A percentile compares a stretch with the other conserved stretches of the same genome.
These are phyloP conservation scores for Dioscorea dumetorum DNA, from an alignment of 106 monocot species.

Conservation along the genomic window DNA sequence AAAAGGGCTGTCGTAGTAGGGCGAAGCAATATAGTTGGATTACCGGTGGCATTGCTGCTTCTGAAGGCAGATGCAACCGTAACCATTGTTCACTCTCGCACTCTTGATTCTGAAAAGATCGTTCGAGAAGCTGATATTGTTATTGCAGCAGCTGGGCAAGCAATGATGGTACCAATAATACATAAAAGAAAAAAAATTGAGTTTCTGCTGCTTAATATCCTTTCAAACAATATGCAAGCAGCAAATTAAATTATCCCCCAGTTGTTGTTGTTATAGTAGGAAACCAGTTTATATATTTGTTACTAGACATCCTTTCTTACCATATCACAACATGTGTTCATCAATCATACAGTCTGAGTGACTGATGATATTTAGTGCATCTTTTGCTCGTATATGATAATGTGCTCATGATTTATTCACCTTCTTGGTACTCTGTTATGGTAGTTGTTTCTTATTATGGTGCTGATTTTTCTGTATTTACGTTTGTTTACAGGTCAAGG, in stretches of 20 bases:
- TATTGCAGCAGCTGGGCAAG: constrained; percentile 85
- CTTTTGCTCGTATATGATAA: too few relatives aligned
- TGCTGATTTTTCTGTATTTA: not conserved
- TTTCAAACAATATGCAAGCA: not conserved
- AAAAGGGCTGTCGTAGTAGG: constrained; percentile 84
- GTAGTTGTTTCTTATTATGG: not conserved
- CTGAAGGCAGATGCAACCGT: constrained; percentile 86
- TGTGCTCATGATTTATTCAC: not conserved
- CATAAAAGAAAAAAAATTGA: not conserved
- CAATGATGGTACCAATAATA: constrained; percentile 56
- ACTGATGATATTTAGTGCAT: too few relatives aligned
- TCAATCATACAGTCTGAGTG: too few relatives aligned
- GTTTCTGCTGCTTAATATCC: not conserved
- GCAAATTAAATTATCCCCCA: too few relatives aligned
- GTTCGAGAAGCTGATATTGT: constrained; percentile 82
- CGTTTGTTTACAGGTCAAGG: constrained; percentile 55
- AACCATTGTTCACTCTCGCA: constrained; percentile 78
- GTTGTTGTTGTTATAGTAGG: too few relatives aligned
- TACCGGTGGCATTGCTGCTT: constrained; percentile 74
- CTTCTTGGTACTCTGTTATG: not conserved
- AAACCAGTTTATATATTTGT: not conserved
- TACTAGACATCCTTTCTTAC: not conserved
- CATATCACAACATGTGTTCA: not conserved
- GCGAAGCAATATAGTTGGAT: constrained; percentile 87
- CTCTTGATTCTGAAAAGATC: constrained; percentile 49